Evolutionary conservation across 1,139 yeast species (phyloP), one percentile per base, ranked within the genome.

Genomic region (Trichomonascaceae sp.): DNA sequence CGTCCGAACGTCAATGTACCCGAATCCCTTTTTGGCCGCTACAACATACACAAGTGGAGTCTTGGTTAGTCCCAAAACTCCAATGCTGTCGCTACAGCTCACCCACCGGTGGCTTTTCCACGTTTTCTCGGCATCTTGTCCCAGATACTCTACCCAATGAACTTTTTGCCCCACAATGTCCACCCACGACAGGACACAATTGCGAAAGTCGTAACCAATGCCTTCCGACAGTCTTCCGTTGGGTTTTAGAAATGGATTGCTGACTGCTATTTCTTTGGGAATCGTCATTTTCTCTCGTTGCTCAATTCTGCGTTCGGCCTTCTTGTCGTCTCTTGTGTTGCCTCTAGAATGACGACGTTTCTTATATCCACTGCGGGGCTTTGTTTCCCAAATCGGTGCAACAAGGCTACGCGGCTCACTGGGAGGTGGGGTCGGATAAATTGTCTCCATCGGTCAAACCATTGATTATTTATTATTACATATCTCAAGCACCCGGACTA

Each of bases 161-260:
- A 56, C 40, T 22, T 43, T 41, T 14, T 43, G 36, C 13, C 48
- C 50, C 13, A 43, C 41, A 28, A 57, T 56, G 37, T 57, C 62
- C 11, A 56, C 47, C 54, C 56, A 54, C 20, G 46, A 47, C 11
- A 57, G 36, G 13, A 41, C 35, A 31, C 50, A 40, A 32, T 40
- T 45, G 28, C 55, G 35, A 13, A 42, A 36, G 36, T 56, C 60
- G 35, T 52, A 57, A 3, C 49, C 34, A 13, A 62, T 62, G 27
- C 60, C 54, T 36, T 57, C 62, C 15, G 51, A 50, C 9, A 57
- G 48, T 16, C 47, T 37, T 28, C 40, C 33, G 35, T 52, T 47
- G 6, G 53, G 45, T 15, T 39, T 35, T 13, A 53, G 28, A 30
- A 43, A 52, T 1, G 56, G 42, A 41, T 44, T 27, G 9, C 20